Evolutionary conservation across 495 filamentous ascomycete species (phyloP).

Genomic region (Ascodesmis nigricans): DNA sequence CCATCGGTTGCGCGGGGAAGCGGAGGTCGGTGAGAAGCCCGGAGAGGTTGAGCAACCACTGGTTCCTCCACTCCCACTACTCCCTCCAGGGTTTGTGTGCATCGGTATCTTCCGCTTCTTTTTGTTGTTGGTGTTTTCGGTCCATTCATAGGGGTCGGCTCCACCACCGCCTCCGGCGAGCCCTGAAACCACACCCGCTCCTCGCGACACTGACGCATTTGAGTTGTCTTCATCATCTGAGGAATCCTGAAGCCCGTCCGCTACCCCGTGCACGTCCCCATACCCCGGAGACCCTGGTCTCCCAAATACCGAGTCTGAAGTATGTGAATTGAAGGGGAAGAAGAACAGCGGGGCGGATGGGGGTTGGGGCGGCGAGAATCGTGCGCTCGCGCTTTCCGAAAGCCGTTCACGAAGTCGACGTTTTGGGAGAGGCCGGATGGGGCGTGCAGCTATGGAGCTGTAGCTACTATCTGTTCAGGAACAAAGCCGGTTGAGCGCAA

Average conservation of each 20-base stretch:
- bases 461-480: slow-evolving; percentile 20
- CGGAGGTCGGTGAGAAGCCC: slow-evolving; percentile 19
- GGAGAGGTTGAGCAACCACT: slow-evolving; percentile 25
- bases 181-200: slow-evolving; percentile 8
- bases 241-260: slow-evolving; percentile 13
- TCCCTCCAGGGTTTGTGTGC: slow-evolving; percentile 29
- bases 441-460: slow-evolving; percentile 26
- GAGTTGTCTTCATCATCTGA: slow-evolving; percentile 20
- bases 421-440: slow-evolving; percentile 83
- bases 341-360: slow-evolving; percentile 50
- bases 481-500: slow-evolving; percentile 5
- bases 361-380: slow-evolving; percentile 51
- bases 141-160: slow-evolving; percentile 82
- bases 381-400: slow-evolving; percentile 64
- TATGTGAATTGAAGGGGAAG: slow-evolving; percentile 35
- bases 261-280: slow-evolving; percentile 8
- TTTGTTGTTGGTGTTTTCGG: slow-evolving; percentile 98
- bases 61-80: slow-evolving; percentile 24
- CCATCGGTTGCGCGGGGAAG: slow-evolving; percentile 18
- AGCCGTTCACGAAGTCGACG: slow-evolving; percentile 65
- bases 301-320: slow-evolving; percentile 23
- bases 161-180: slow-evolving; percentile 17
- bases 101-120: slow-evolving; percentile 97
- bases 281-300: slow-evolving; percentile 4
- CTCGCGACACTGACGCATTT: slow-evolving; percentile 18